Evolutionary conservation across 2,329 filamentous ascomycete species (phyloP).

Genomic region (Trichoderma koningii): DNA sequence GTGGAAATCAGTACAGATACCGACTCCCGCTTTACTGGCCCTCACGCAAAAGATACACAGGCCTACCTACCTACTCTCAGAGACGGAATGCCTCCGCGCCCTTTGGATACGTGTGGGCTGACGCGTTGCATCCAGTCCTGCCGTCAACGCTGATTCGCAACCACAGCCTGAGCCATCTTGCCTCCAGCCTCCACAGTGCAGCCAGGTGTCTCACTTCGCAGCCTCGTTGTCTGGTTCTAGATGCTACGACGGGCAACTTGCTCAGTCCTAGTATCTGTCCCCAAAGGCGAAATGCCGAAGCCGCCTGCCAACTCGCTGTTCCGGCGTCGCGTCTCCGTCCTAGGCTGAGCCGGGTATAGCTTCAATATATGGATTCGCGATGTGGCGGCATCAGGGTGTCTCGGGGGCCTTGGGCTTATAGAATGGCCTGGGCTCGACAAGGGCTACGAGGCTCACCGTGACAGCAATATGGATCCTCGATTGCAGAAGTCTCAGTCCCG

Average conservation of each 20-base stretch:
- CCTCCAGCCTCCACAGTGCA: constrained; percentile 14
- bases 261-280: too few relatives aligned
- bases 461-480: not conserved
- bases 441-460: constrained; percentile 6
- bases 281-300: not conserved
- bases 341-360: constrained; percentile 18
- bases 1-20: too few relatives aligned
- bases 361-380: not conserved
- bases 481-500: too few relatives aligned
- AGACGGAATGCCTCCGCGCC: not conserved
- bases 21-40: too few relatives aligned
- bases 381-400: constrained; percentile 23
- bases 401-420: not conserved
- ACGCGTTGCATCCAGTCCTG: constrained; percentile 19
- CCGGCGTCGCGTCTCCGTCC: not conserved
- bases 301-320: constrained; percentile 9
- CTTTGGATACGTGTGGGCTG: constrained; percentile 6
- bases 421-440: too few relatives aligned
- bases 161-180: not conserved
- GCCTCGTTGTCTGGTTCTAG: not conserved
- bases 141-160: constrained; percentile 3
- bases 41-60: too few relatives aligned
- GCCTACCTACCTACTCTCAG: not conserved
- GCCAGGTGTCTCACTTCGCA: constrained; percentile 18
- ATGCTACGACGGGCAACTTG: too few relatives aligned